Percentiles rank a stretch among this genome's conserved stretches.
Evolutionary conservation across 202 grass and related monocot genomes (phyloP).

Genomic region (Setaria italica): DNA sequence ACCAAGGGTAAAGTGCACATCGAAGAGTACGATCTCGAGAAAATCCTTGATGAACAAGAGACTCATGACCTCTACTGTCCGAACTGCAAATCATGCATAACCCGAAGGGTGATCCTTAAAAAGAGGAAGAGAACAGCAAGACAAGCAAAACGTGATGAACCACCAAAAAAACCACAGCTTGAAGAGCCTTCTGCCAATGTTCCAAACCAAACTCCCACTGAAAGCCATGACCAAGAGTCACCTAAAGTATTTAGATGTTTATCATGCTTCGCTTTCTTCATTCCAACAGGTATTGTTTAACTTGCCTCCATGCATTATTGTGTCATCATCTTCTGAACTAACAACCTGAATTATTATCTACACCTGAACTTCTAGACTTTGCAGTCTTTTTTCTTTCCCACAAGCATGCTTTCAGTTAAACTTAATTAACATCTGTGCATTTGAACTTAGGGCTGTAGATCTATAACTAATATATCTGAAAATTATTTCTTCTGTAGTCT

Average conservation of each 20-base stretch:
- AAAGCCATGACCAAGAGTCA: conserved; percentile 37
- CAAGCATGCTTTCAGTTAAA: not conserved
- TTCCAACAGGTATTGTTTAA: conserved; percentile 71
- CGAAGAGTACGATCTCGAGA: conserved; percentile 76
- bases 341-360: not conserved
- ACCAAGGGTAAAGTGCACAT: conserved; percentile 23
- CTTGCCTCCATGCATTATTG: not conserved
- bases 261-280: conserved; percentile 91
- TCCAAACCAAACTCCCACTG: conserved; percentile 26
- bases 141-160: conserved; percentile 36
- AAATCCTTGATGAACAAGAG: conserved; percentile 80
- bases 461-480: not conserved
- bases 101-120: conserved; percentile 81
- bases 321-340: not conserved
- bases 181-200: not conserved
- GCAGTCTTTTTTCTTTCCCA: not conserved
- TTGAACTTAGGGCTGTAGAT: not conserved
- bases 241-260: conserved; percentile 79
- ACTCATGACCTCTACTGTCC: conserved; percentile 91
- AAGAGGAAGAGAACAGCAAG: conserved; percentile 79
- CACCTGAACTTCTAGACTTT: not conserved
- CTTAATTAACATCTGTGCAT: not conserved
- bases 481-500: conserved; percentile 15
- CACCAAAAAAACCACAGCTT: conserved; percentile 60
- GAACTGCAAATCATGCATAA: conserved; percentile 94